Evolutionary conservation across 352 stramenopile genomes (phyloP).

Genomic region (Plasmopara viticola): DNA sequence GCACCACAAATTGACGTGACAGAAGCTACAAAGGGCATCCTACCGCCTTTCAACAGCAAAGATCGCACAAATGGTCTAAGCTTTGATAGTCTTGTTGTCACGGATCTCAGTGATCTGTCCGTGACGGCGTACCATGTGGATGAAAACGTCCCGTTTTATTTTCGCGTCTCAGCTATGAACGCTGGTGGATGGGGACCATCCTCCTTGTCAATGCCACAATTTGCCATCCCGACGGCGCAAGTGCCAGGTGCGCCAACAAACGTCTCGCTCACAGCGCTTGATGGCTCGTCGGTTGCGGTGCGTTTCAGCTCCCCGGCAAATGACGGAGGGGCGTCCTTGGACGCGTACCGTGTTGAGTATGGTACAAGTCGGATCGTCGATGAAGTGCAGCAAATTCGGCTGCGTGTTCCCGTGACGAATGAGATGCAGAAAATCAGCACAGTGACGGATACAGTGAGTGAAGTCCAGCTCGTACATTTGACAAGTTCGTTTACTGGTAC

Average conservation of each 20-base stretch:
- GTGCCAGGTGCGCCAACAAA: conserved; percentile 56
- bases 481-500: conserved; percentile 68
- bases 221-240: conserved; percentile 82
- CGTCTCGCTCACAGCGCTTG: conserved; percentile 72
- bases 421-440: conserved; percentile 75
- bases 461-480: conserved; percentile 89
- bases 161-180: conserved; percentile 91
- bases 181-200: conserved; percentile 59
- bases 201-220: conserved; percentile 76
- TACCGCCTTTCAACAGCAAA: conserved; percentile 90
- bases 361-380: conserved; percentile 73
- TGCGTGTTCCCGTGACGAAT: conserved; percentile 59
- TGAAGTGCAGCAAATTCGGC: conserved; percentile 65
- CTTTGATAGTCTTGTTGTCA: conserved; percentile 83
- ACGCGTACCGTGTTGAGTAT: conserved; percentile 91
- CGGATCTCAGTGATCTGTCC: conserved; percentile 81
- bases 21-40: conserved; percentile 63
- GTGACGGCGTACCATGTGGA: conserved; percentile 83
- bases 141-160: conserved; percentile 93
- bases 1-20: conserved; percentile 71
- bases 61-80: conserved; percentile 74
- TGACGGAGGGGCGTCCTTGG: conserved; percentile 80
- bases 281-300: conserved; percentile 85
- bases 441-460: conserved; percentile 46
- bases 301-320: conserved; percentile 66